Evolutionary conservation across 768 basidiomycete species (phyloP).

Genomic region (Tylopilus subfusipes): DNA sequence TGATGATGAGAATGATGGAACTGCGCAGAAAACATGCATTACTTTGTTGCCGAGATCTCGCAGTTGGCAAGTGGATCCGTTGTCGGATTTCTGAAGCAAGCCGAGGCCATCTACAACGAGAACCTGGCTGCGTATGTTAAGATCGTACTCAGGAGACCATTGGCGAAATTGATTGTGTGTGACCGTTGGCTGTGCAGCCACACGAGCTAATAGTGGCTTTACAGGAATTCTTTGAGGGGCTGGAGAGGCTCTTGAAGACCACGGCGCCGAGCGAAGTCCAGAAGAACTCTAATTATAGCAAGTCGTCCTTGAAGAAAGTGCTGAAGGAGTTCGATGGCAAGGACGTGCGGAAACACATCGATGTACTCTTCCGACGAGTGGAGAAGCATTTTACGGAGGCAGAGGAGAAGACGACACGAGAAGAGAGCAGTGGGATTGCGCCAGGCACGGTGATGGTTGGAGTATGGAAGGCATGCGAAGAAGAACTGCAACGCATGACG

Average conservation of each 20-base stretch:
- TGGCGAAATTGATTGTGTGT: constrained; percentile 81
- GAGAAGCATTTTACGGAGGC: constrained; percentile 94
- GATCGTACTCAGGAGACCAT: constrained; percentile 80
- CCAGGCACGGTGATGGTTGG: constrained; percentile 68
- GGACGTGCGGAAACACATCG: constrained; percentile 86
- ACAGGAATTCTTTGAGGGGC: constrained; percentile 92
- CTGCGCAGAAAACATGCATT: constrained; percentile 88
- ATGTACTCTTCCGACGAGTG: constrained; percentile 83
- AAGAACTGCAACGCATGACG: constrained; percentile 72
- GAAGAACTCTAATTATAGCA: constrained; percentile 71
- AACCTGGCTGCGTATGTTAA: constrained; percentile 85
- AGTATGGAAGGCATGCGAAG: constrained; percentile 91
- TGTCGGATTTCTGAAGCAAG: constrained; percentile 60
- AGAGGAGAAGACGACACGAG: constrained; percentile 59
- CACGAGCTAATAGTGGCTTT: constrained; percentile 5
- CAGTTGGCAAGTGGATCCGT: constrained; percentile 65
- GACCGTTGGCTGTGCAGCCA: not conserved
- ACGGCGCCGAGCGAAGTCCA: constrained; percentile 75
- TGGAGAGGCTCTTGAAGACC: constrained; percentile 82
- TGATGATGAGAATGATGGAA: constrained; percentile 1
- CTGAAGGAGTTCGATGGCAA: constrained; percentile 83
- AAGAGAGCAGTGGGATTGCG: constrained; percentile 50
- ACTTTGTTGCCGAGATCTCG: constrained; percentile 81
- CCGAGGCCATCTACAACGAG: constrained; percentile 84
- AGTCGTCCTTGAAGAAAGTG: constrained; percentile 75